These are phyloP conservation scores for Fusarium beomiforme DNA, from an alignment of 2,329 filamentous ascomycete species.

Conservation along the genomic window DNA sequence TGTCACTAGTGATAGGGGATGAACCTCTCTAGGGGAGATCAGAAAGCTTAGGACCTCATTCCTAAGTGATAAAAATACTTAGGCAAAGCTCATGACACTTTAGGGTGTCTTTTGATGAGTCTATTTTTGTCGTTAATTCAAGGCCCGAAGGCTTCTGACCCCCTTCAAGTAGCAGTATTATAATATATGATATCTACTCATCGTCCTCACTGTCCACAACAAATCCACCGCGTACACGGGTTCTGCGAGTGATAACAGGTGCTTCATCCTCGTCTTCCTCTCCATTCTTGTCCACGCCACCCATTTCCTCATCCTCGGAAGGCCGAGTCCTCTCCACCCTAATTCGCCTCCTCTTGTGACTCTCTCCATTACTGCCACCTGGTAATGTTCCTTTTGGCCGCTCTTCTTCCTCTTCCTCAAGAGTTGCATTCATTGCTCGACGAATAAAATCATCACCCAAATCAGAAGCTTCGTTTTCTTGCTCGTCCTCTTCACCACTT, in stretches of 20 bases:
- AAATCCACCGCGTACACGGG: constrained; percentile 63
- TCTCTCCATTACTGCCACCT: constrained; percentile 49
- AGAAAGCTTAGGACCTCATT: too few species aligned
- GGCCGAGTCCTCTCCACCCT: constrained; percentile 32
- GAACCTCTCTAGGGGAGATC: too few species aligned
- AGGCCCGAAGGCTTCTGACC: too few species aligned
- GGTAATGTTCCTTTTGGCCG: constrained; percentile 43
- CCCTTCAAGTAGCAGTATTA: too few species aligned
- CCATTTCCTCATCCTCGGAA: constrained; percentile 32
- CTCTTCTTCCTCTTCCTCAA: constrained; percentile 20
- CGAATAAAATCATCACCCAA: constrained; percentile 41
- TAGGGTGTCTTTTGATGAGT: too few species aligned
- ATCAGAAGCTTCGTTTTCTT: not conserved
- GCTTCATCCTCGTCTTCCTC: constrained; percentile 47
- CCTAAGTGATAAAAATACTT: too few species aligned
- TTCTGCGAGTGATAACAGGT: constrained; percentile 49
- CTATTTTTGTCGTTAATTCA: too few species aligned
- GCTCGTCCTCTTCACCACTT: constrained; percentile 2
- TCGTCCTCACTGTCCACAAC: constrained; percentile 70
- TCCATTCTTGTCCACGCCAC: constrained; percentile 41
- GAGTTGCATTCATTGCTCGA: constrained; percentile 39
- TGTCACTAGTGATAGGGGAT: too few species aligned
- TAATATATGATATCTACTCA: constrained; percentile 43
- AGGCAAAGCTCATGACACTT: too few species aligned
- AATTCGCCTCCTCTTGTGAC: constrained; percentile 51